A percentile compares a stretch with the other conserved stretches of the same genome.
phyloP scores from a whole-genome alignment of 1,139 yeast genomes.

The Starmera stellimalicola region DNA sequence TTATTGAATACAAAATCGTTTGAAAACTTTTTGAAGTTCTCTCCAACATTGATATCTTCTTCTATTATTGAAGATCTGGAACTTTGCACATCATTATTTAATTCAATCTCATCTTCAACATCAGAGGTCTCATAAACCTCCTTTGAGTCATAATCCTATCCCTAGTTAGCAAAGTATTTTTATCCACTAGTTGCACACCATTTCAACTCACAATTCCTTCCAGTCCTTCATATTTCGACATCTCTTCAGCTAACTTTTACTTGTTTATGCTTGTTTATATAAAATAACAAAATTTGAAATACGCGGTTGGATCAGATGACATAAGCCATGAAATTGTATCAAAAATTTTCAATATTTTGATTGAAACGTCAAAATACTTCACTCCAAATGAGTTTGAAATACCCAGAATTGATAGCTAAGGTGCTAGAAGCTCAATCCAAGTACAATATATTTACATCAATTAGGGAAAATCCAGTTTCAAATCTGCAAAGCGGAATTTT shows the following conservation, averaged over 20 bases:
- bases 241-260: neutral
- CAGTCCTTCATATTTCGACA: constrained; percentile 14
- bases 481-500: constrained; percentile 2
- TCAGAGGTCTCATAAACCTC: constrained; percentile 46
- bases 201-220: constrained; percentile 13
- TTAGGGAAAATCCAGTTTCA: constrained; percentile 10
- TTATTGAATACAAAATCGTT: constrained; percentile 18
- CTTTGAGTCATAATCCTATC: constrained; percentile 23
- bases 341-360: neutral
- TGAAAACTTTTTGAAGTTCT: constrained; percentile 15
- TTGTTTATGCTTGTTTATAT: neutral
- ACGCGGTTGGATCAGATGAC: neutral
- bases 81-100: constrained; percentile 5
- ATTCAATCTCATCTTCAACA: constrained; percentile 27
- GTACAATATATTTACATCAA: constrained; percentile 29
- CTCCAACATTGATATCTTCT: constrained; percentile 11
- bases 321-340: neutral
- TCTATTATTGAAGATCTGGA: constrained; percentile 15
- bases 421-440: constrained; percentile 15
- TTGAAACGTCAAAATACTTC: neutral
- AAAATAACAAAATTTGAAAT: no score
- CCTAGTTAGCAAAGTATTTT: constrained; percentile 2
- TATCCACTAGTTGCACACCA: neutral
- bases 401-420: constrained; percentile 1
- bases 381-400: neutral